These are phyloP conservation scores for Cercospora berteroae DNA, from an alignment of 2,329 filamentous ascomycete species.

Conservation along the genomic window DNA sequence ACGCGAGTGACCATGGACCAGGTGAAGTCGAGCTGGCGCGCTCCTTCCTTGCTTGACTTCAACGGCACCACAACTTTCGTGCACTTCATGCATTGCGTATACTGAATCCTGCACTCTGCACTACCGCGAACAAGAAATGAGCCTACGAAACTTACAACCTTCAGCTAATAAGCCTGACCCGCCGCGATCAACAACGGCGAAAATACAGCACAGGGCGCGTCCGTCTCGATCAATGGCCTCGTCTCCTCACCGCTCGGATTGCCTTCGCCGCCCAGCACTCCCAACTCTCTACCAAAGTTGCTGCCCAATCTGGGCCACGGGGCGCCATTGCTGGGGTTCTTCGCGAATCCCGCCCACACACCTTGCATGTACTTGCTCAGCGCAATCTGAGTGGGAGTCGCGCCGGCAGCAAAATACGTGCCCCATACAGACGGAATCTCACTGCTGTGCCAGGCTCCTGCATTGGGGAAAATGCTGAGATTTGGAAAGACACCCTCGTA, in stretches of 20 bases:
- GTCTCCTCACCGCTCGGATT: constrained; percentile 14
- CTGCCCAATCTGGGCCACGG: constrained; percentile 29
- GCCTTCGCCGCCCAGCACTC: constrained; percentile 16
- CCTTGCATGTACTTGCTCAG: constrained; percentile 25
- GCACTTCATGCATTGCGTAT: neutral
- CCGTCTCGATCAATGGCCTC: constrained; percentile 4
- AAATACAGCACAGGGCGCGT: constrained; percentile 19
- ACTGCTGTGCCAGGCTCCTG: constrained; percentile 37
- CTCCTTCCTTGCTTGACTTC: neutral
- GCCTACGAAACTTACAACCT: neutral
- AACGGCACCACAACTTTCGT: neutral
- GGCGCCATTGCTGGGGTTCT: constrained; percentile 26
- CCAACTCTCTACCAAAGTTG: constrained; percentile 15
- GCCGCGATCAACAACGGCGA: constrained; percentile 14
- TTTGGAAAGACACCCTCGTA: constrained; percentile 36
- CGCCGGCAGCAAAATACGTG: constrained; percentile 23
- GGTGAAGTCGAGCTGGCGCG: neutral
- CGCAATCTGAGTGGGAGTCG: constrained; percentile 22
- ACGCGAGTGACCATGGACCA: neutral
- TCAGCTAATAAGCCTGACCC: constrained; percentile 2
- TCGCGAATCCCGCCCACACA: constrained; percentile 26
- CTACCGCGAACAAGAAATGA: neutral
- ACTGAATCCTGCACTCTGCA: neutral
- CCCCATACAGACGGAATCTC: constrained; percentile 35
- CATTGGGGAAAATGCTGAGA: constrained; percentile 20